Conservation (phyloP, 2,329 filamentous ascomycete genomes). For the Thielaviopsis musarum region DNA sequence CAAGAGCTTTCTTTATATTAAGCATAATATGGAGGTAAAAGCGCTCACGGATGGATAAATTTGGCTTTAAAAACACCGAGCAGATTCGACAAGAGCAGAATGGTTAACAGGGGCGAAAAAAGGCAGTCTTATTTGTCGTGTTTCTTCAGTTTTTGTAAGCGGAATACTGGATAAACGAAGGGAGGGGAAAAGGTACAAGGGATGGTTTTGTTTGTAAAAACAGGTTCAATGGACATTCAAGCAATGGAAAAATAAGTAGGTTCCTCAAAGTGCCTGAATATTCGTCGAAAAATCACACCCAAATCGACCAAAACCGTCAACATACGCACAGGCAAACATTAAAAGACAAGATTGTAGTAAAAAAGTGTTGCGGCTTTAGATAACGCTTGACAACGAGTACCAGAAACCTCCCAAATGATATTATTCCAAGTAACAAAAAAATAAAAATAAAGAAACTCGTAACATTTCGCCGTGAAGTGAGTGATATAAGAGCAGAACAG, state of each 20-base stretch:
- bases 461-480: neutral
- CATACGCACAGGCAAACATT: neutral
- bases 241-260: too few relatives aligned
- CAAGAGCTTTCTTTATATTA: neutral
- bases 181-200: neutral
- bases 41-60: too few relatives aligned
- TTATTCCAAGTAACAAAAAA: neutral
- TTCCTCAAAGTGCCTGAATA: neutral
- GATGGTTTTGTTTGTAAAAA: neutral
- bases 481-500: neutral
- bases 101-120: neutral
- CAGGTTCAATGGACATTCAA: too few relatives aligned
- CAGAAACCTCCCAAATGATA: neutral
- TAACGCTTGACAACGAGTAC: neutral
- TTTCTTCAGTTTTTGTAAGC: too few relatives aligned
- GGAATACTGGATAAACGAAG: neutral
- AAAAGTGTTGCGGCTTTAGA: neutral
- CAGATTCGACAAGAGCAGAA: neutral
- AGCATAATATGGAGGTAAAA: neutral
- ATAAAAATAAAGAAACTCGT: neutral
- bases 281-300: neutral
- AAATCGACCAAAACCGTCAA: neutral
- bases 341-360: neutral
- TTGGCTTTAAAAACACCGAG: neutral
- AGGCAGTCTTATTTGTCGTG: neutral